Evolutionary conservation across 306 rosid genomes (phyloP).

Genomic region (Cicer cuneatum): DNA sequence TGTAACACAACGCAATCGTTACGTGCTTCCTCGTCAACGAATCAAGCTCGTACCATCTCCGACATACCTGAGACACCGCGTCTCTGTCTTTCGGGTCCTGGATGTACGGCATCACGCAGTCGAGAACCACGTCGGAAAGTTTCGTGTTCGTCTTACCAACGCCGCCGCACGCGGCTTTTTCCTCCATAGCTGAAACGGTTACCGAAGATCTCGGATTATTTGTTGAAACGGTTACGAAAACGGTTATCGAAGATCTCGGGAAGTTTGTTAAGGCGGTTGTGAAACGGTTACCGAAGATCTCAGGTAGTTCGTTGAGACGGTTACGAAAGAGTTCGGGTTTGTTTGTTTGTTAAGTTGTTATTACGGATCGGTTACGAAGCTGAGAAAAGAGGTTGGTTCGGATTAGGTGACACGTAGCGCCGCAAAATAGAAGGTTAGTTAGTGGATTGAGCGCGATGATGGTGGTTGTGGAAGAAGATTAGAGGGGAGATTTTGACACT

Average conservation of each 20-base stretch:
- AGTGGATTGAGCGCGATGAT: neutral
- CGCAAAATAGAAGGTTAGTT: conserved; percentile 31
- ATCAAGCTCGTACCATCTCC: conserved; percentile 88
- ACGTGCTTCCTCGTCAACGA: conserved; percentile 91
- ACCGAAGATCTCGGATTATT: neutral
- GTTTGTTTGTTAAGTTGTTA: neutral
- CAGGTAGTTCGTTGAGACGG: neutral
- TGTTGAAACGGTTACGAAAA: neutral
- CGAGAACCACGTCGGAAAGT: conserved; percentile 67
- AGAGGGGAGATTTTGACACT: neutral
- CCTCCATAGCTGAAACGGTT: conserved; percentile 39
- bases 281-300: neutral
- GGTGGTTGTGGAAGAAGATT: neutral
- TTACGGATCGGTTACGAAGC: neutral
- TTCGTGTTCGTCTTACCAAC: neutral
- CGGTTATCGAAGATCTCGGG: neutral
- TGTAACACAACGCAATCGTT: conserved; percentile 92
- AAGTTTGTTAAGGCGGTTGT: neutral
- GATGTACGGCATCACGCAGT: conserved; percentile 81
- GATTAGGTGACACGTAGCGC: conserved; percentile 32
- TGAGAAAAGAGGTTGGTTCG: neutral
- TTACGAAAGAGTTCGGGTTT: neutral
- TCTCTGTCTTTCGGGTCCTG: conserved; percentile 79
- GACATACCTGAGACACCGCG: conserved; percentile 84
- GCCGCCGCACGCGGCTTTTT: conserved; percentile 14